Evolutionary conservation across 1,139 yeast species (phyloP).

Genomic region (Debaryomyces psychrophilus): DNA sequence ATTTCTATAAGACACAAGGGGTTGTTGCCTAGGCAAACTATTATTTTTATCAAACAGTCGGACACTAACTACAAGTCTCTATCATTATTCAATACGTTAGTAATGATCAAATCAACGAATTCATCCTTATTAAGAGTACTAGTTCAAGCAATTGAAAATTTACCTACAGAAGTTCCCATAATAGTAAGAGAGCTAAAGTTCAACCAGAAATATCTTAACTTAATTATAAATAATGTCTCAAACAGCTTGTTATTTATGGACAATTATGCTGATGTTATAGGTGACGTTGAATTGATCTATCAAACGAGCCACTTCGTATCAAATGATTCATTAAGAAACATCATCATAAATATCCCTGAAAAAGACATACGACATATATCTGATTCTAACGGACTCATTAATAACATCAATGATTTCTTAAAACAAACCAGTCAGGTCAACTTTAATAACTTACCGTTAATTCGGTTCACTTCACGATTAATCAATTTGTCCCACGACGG

Average conservation of each 20-base stretch:
- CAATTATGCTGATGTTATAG: slow-evolving; percentile 12
- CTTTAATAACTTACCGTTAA: slow-evolving; percentile 24
- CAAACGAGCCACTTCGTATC: slow-evolving; percentile 8
- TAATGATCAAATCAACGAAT: slow-evolving; percentile 14
- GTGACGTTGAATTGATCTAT: slow-evolving; percentile 22
- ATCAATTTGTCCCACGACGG: slow-evolving; percentile 29
- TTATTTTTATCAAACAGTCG: slow-evolving; percentile 13
- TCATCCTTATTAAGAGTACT: slow-evolving; percentile 8
- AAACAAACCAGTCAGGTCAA: slow-evolving; percentile 23
- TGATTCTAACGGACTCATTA: slow-evolving; percentile 11
- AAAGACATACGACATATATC: slow-evolving; percentile 21
- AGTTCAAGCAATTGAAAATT: slow-evolving; percentile 12
- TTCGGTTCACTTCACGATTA: slow-evolving; percentile 24
- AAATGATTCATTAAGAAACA: slow-evolving; percentile 22
- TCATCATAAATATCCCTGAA: slow-evolving; percentile 28
- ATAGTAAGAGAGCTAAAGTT: slow-evolving; percentile 18
- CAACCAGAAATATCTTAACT: slow-evolving; percentile 14
- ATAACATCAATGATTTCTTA: slow-evolving; percentile 20
- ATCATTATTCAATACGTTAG: slow-evolving; percentile 15
- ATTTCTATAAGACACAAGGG: slow-evolving; percentile 13
- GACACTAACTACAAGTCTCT: background rate
- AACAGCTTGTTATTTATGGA: background rate
- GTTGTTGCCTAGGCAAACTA: slow-evolving; percentile 15
- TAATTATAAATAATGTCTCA: slow-evolving; percentile 17
- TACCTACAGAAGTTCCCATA: slow-evolving; percentile 17